Conservation (phyloP, 2,329 filamentous ascomycete genomes). For the Fusarium pseudograminearum region DNA sequence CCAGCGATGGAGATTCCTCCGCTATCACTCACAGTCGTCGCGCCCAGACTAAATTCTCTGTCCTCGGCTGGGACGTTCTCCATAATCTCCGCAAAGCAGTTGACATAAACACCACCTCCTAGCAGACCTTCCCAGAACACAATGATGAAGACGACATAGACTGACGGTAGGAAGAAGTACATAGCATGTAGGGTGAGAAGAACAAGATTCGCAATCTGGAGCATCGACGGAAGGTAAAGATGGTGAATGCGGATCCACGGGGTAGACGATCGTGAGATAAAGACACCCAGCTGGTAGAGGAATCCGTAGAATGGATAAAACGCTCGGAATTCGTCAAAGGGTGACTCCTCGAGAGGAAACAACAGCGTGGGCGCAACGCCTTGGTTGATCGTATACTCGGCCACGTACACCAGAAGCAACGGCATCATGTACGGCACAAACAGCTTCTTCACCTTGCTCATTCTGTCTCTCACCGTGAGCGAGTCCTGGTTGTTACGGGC, state of each 20-base stretch:
- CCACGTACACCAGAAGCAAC: constrained; percentile 90
- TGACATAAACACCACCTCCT: constrained; percentile 93
- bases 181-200: constrained; percentile 82
- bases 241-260: constrained; percentile 85
- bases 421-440: constrained; percentile 90
- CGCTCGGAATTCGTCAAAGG: constrained; percentile 83
- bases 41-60: constrained; percentile 89
- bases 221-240: constrained; percentile 83
- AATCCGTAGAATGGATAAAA: constrained; percentile 97
- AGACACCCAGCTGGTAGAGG: constrained; percentile 94
- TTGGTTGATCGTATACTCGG: constrained; percentile 98
- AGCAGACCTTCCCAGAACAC: constrained; percentile 96
- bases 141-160: constrained; percentile 86
- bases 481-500: constrained; percentile 45
- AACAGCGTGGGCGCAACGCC: constrained; percentile 90
- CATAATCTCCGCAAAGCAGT: constrained; percentile 94
- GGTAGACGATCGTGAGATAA: constrained; percentile 90
- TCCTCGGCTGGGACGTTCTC: constrained; percentile 82
- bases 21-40: constrained; percentile 92
- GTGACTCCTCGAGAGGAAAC: constrained; percentile 81
- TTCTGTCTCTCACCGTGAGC: constrained; percentile 59
- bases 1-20: constrained; percentile 91
- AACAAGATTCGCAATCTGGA: constrained; percentile 83
- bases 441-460: constrained; percentile 75
- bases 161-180: constrained; percentile 82